Evolutionary conservation across 2,329 filamentous ascomycete genomes (phyloP).

Genomic region (Clonostachys byssicola): DNA sequence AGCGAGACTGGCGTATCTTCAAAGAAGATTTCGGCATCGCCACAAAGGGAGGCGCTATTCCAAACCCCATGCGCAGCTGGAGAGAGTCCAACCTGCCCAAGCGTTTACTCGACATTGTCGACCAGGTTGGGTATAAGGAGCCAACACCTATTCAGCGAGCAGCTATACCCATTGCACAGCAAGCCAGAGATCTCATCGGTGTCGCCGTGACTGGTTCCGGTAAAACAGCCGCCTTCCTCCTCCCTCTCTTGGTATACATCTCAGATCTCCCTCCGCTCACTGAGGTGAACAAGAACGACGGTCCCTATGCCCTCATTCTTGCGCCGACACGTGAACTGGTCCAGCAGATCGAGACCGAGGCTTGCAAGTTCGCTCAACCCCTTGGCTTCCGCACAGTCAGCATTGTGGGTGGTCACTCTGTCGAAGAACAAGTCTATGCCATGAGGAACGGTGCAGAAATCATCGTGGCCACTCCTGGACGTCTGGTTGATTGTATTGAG

Average conservation of each 20-base stretch:
- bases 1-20: slow-evolving; percentile 98
- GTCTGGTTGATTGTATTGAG: slow-evolving; percentile 95
- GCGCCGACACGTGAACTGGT: slow-evolving; percentile 96
- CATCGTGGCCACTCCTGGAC: slow-evolving; percentile 96
- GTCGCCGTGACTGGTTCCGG: slow-evolving; percentile 97
- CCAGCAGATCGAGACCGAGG: slow-evolving; percentile 94
- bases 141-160: slow-evolving; percentile 90
- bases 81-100: slow-evolving; percentile 76
- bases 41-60: slow-evolving; percentile 87
- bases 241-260: slow-evolving; percentile 93
- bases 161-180: slow-evolving; percentile 90
- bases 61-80: slow-evolving; percentile 96
- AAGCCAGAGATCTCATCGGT: slow-evolving; percentile 93
- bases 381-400: slow-evolving; percentile 93
- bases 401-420: slow-evolving; percentile 93
- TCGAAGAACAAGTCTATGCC: slow-evolving; percentile 90
- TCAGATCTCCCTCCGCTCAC: slow-evolving; percentile 81
- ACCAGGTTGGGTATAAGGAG: slow-evolving; percentile 83
- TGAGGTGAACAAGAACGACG: slow-evolving; percentile 85
- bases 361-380: slow-evolving; percentile 84
- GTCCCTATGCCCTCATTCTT: slow-evolving; percentile 94
- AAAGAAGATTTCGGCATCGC: slow-evolving; percentile 98
- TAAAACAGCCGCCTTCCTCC: slow-evolving; percentile 93
- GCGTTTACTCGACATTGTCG: slow-evolving; percentile 75
- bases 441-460: slow-evolving; percentile 93